Evolutionary conservation across 371 early-diverging fungal genomes (phyloP).

Genomic region (Haplosporangium sp.): DNA sequence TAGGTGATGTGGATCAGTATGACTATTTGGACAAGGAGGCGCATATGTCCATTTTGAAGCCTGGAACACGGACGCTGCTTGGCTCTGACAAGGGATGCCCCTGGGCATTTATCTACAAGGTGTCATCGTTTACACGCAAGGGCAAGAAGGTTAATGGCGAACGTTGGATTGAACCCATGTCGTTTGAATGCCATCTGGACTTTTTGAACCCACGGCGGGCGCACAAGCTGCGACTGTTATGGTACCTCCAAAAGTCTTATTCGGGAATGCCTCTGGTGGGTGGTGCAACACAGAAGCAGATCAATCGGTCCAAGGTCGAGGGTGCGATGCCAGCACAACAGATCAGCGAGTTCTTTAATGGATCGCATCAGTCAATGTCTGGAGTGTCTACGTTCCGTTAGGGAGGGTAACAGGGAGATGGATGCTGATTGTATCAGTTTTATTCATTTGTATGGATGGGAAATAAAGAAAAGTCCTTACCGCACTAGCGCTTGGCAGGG

Average conservation of each 20-base stretch:
- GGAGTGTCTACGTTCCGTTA: constrained; percentile 17
- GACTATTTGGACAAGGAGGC: constrained; percentile 54
- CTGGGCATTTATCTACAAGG: constrained; percentile 54
- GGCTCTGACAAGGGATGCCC: constrained; percentile 54
- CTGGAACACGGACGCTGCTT: constrained; percentile 42
- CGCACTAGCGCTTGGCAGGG: too few relatives aligned
- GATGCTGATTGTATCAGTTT: too few relatives aligned
- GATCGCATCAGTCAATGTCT: constrained; percentile 4
- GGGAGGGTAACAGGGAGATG: too few relatives aligned
- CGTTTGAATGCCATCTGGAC: constrained; percentile 51
- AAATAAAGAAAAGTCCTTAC: too few relatives aligned
- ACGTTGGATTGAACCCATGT: constrained; percentile 48
- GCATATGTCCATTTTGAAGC: constrained; percentile 43
- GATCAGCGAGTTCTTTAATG: constrained; percentile 44
- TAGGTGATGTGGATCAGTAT: constrained; percentile 49
- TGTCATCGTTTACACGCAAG: constrained; percentile 51
- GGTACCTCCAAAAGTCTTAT: constrained; percentile 53
- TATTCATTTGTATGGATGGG: too few relatives aligned
- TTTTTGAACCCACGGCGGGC: constrained; percentile 52
- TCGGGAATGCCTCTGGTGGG: constrained; percentile 39
- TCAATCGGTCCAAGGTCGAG: constrained; percentile 46
- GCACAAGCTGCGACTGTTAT: constrained; percentile 41
- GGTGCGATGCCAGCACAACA: constrained; percentile 30
- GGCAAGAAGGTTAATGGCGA: constrained; percentile 50
- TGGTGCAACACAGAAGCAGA: constrained; percentile 14